These are phyloP conservation scores for Speleostelium caveatum DNA, from an alignment of 78 protist genomes.

Conservation along the genomic window DNA sequence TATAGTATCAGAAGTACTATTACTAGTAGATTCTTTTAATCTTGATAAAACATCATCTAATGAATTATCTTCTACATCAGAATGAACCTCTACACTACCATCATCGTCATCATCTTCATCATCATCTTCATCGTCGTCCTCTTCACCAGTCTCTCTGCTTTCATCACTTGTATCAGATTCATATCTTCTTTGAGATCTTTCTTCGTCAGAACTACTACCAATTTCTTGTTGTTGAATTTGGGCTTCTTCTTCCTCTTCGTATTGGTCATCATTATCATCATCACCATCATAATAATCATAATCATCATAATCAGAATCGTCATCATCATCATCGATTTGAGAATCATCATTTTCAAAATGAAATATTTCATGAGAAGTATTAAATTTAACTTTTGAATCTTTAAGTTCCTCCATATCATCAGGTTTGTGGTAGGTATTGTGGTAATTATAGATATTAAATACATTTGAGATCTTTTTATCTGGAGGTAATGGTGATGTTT, in stretches of 20 bases:
- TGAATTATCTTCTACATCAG: neutral
- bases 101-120: conserved; percentile 1
- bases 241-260: no score
- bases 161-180: neutral
- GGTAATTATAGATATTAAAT: neutral
- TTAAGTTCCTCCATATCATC: neutral
- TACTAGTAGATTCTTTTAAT: no score
- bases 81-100: neutral
- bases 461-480: neutral
- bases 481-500: neutral
- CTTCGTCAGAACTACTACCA: neutral
- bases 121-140: neutral
- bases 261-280: neutral
- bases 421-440: neutral
- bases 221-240: neutral
- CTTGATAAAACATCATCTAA: neutral
- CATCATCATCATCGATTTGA: neutral
- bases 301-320: neutral
- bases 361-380: neutral
- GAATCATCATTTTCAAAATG: conserved; percentile 1
- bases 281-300: neutral
- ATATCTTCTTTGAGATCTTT: neutral
- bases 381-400: conserved; percentile 35
- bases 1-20: neutral
- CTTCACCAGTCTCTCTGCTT: neutral